Evolutionary conservation across 148 eudicot species (phyloP), one percentile per base, ranked within the genome.

Genomic region (Camellia lanceoleosa): DNA sequence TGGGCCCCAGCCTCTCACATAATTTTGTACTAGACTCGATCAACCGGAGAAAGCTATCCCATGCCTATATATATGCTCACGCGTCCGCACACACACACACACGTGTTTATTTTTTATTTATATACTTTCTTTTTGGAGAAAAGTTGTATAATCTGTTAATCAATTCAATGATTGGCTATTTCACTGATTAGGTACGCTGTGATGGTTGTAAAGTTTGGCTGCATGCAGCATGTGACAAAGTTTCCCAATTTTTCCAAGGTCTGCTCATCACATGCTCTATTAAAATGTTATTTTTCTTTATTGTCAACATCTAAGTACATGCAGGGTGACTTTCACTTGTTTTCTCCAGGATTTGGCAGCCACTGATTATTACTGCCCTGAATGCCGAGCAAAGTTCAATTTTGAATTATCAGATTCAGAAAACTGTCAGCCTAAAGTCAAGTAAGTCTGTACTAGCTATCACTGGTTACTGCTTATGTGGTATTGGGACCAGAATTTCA

Each of bases 401-500:
- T 92, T 92, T 86, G 94, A 92, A 80, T 79, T 92, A 81, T 92
- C 97, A 58, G 97, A 92, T 87, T 89, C 94, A 69, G 97, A 92
- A 81, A 79, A 84, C 74, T 63, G 82, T 42, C 88, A 88, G 41
- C 84, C 89, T 49, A 89, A 80, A 82, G 69, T 66, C 83, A 92
- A 84, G 97, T 92, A 80, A 80, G 91, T 82, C 47, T 62, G 10
- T 10, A 60, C 10, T 38, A 63, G 75, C 41, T 67, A 56, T 78
- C 23, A 15, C 71, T 49, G 54, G 47, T 7, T 52, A 78, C 55
- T 78, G 54, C 68, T 68, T 52, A 49, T 9, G 42, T 49, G 70
- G 7, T 52, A 51, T 23, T 74, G 66, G 38, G 65, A 56, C 19
- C 0, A 18, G 62, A 61, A 16, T 71, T 74, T 51, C 60, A 68